Conservation (phyloP, 352 stramenopile species). For the Phytophthora pini region DNA sequence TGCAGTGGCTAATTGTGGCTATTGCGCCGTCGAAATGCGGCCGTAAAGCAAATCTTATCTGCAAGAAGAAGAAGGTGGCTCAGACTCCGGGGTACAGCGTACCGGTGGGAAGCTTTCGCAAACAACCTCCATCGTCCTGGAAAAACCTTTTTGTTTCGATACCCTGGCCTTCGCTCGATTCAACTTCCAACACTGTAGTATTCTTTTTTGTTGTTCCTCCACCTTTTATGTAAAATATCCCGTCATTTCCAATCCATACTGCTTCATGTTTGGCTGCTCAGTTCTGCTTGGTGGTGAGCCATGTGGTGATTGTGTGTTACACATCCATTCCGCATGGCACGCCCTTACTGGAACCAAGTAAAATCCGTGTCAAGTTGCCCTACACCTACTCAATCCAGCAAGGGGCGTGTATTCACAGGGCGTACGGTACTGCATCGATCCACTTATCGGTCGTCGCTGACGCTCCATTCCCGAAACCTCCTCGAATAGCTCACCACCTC, state of each 20-base stretch:
- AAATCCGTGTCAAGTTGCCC: constrained; percentile 5
- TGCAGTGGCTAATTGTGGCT: too few relatives aligned
- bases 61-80: background rate
- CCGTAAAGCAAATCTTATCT: background rate
- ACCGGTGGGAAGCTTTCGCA: too few relatives aligned
- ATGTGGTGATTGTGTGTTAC: constrained; percentile 21
- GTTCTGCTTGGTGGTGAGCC: constrained; percentile 34
- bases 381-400: constrained; percentile 2
- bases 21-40: too few relatives aligned
- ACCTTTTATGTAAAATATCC: constrained; percentile 1
- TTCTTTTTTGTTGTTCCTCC: background rate
- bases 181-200: background rate
- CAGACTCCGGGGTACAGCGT: too few relatives aligned
- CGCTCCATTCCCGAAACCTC: constrained; percentile 40
- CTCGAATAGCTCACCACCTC: constrained; percentile 12
- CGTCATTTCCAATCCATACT: constrained; percentile 13
- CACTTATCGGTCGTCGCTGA: constrained; percentile 6
- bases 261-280: background rate
- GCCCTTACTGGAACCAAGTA: constrained; percentile 20
- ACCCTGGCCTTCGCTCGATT: background rate
- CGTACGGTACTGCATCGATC: background rate
- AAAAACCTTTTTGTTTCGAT: constrained; percentile 1
- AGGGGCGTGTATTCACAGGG: too few relatives aligned
- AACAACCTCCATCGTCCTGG: background rate
- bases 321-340: constrained; percentile 5